Evolutionary conservation across 768 basidiomycete genomes (phyloP), one percentile per base, ranked within the genome.

Genomic region (Lactifluus piperatus): DNA sequence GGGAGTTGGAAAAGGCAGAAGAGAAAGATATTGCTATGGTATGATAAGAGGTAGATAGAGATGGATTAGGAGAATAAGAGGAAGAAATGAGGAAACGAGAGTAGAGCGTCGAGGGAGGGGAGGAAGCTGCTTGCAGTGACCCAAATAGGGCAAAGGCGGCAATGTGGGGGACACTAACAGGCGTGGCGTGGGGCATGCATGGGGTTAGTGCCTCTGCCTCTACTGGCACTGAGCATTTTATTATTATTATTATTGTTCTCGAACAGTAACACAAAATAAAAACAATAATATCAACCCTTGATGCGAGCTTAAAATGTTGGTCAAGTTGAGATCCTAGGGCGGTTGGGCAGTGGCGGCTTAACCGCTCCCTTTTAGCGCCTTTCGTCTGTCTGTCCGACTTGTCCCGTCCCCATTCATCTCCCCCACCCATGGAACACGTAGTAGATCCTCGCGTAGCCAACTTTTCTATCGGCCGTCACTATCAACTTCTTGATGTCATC

Each of bases 401-500:
- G 30, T 30, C 30, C 30, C 30, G 6, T 32, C 10, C 51, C 55
- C 44, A 57, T 20, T 29, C 48, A 13, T n/a, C 16, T 13, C 26
- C 53, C 51, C 13, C 24, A 32, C 55, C 55, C 47, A 71, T 71
- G 68, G 71, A 70, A 45, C 70, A 70, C 37, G 62, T 68, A 32
- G 57, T 57, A 52, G 55, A 64, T 61, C 49, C 56, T 8, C 52
- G 63, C 52, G 43, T 64, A 13, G 44, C 55, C 41, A 68, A 57
- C 53, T 74, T 73, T 54, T 59, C 69, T 44, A 71, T 71, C 50
- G 86, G 86, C 43, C 82, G 83, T 36, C 85, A 88, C 73, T 92
- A 91, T 68, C 84, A 90, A 70, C 86, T 91, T 27, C 81, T 90
- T 64, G 87, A 90, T 75, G 85, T 90, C 68, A 88, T 94, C 57